Conservation (phyloP, 2,329 filamentous ascomycete genomes). For the Sporothrix dimorphospora region DNA sequence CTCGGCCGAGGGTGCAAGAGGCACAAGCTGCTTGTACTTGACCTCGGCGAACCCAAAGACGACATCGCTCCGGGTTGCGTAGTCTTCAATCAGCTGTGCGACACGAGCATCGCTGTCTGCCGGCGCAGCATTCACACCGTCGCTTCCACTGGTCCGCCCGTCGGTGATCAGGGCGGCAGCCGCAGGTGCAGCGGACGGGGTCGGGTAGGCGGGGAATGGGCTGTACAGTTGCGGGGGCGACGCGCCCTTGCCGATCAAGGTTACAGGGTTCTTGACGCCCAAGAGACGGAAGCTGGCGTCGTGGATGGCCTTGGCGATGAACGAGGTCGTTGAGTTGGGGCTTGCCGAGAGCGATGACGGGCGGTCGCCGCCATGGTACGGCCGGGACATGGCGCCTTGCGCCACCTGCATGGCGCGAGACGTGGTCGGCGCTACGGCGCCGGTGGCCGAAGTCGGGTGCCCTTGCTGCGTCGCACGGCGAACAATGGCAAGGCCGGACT, state of each 20-base stretch:
- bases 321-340: conserved; percentile 76
- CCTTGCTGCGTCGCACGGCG: conserved; percentile 81
- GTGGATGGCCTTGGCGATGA: conserved; percentile 92
- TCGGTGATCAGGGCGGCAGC: conserved; percentile 32
- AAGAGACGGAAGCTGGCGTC: conserved; percentile 81
- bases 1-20: conserved; percentile 77
- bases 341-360: conserved; percentile 75
- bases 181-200: conserved; percentile 46
- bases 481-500: conserved; percentile 64
- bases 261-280: conserved; percentile 70
- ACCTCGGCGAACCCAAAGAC: conserved; percentile 98
- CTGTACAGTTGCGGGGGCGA: conserved; percentile 78
- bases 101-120: conserved; percentile 80
- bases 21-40: conserved; percentile 96
- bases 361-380: conserved; percentile 69
- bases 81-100: conserved; percentile 84
- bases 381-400: conserved; percentile 60
- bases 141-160: conserved; percentile 24
- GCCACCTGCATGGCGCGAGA: conserved; percentile 77
- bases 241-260: conserved; percentile 61
- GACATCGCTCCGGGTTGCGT: conserved; percentile 90
- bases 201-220: conserved; percentile 83
- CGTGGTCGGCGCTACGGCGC: conserved; percentile 66
- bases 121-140: conserved; percentile 52
- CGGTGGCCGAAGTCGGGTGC: conserved; percentile 67